Conservation (phyloP, 768 basidiomycete species). For the Boletus sp. region DNA sequence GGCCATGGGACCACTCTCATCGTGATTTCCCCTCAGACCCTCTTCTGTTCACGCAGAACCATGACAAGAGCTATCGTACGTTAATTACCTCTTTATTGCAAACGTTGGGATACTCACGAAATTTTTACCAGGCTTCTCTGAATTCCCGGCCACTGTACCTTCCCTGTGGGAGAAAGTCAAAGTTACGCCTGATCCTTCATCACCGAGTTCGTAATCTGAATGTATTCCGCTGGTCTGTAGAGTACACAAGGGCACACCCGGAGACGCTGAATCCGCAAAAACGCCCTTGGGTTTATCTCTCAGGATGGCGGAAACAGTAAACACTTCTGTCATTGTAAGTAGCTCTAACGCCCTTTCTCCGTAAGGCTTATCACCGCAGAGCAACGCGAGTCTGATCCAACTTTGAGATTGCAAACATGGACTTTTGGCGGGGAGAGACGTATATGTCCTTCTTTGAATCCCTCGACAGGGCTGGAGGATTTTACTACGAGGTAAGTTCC, state of each 20-base stretch:
- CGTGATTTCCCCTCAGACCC: slow-evolving; percentile 52
- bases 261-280: slow-evolving; percentile 49
- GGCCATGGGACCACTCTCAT: slow-evolving; percentile 52
- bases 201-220: too few relatives aligned
- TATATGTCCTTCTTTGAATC: slow-evolving; percentile 84
- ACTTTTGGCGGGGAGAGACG: slow-evolving; percentile 81
- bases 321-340: slow-evolving; percentile 64
- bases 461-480: slow-evolving; percentile 78
- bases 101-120: neutral
- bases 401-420: slow-evolving; percentile 86
- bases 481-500: slow-evolving; percentile 74
- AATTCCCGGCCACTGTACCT: slow-evolving; percentile 61
- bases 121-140: slow-evolving; percentile 47
- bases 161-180: slow-evolving; percentile 63
- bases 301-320: slow-evolving; percentile 62
- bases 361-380: neutral
- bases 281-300: slow-evolving; percentile 60
- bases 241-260: slow-evolving; percentile 38
- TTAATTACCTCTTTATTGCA: neutral
- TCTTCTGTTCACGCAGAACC: slow-evolving; percentile 53
- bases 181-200: slow-evolving; percentile 38
- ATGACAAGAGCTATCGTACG: slow-evolving; percentile 53
- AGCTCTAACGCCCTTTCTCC: neutral
- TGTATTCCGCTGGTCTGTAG: slow-evolving; percentile 15
- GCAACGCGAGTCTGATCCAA: slow-evolving; percentile 77